Base-by-base conservation (phyloP, 1,139 yeast species). In the Hyphopichia wangnamkhiaoensis region DNA sequence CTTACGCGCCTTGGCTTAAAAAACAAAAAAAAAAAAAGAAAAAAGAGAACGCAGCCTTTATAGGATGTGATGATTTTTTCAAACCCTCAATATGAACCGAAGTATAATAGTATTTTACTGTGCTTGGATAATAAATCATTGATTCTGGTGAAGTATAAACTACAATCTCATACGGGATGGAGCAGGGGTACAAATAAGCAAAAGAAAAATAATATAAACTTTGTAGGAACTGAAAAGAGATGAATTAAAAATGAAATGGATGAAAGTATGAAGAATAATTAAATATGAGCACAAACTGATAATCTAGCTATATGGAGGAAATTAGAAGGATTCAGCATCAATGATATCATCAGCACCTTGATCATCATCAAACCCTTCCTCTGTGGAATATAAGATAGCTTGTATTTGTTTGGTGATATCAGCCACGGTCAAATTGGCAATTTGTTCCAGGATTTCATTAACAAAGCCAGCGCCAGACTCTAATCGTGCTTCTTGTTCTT, bases 301-400 rank as follows among this genome's bases (percentile, higher is more conserved):
- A 21, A 21, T 10, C 10, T 21, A 7, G 7, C 24, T 7, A 21
- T 21, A 21, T 21, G 24, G 7, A 21, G 24, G 8, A 25, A 5
- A 10, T 31, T 31, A 49, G 33, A 49, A 49, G 4, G 53, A 45
- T 37, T 49, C 50, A 14, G 44, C 43, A 19, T 45, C 50, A 29
- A 46, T 43, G 8, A 43, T 41, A n/a, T 45, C 44, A 33, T 41
- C 48, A 4, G 41, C 45, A 30, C 47, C 53, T 4, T 36, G 43
- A 3, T 47, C 56, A 32, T 48, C 52, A 15, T 52, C 62, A 49
- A 82, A 81, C 1, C 95, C 93, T 48, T 86, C 95, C 46, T 85
- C 91, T 0, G 95, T 85, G 6, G 85, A 78, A 54, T 89, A 90
- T 47, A 90, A 63, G 16, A 88, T 86, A 25, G 79, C 80, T 58